Percentiles rank a stretch among this genome's conserved stretches.
Evolutionary conservation across 2,329 filamentous ascomycete genomes (phyloP).

Genomic region (Hypoxylon sp.): DNA sequence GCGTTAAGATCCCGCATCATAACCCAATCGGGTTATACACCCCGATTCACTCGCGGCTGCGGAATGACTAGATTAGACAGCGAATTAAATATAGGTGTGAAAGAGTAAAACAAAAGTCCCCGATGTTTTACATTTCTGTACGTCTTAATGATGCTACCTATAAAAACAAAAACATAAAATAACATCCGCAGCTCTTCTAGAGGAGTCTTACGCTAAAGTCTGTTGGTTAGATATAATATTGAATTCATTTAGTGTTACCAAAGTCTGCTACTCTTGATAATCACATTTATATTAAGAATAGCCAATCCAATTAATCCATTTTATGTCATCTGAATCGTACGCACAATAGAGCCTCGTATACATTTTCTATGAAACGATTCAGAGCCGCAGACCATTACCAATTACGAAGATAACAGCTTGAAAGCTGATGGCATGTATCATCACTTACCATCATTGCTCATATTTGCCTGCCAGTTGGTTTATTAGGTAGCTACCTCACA

Average conservation of each 20-base stretch:
- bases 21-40: background rate
- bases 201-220: background rate
- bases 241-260: background rate
- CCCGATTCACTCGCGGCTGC: background rate
- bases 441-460: background rate
- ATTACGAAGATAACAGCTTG: background rate
- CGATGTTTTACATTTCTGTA: background rate
- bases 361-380: background rate
- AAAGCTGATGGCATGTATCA: background rate
- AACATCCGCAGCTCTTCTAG: background rate
- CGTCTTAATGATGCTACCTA: background rate
- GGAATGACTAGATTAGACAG: background rate
- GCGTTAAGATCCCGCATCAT: background rate
- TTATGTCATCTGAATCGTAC: background rate
- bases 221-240: background rate
- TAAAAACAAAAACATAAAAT: background rate
- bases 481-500: background rate
- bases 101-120: background rate
- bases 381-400: background rate
- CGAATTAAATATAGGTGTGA: background rate
- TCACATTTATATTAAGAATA: background rate
- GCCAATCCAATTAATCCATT: background rate
- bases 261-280: background rate
- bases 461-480: background rate
- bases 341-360: constrained; percentile 1